Evolutionary conservation across 148 eudicot species (phyloP), one percentile per base, ranked within the genome.

Genomic region (Silene latifolia): DNA sequence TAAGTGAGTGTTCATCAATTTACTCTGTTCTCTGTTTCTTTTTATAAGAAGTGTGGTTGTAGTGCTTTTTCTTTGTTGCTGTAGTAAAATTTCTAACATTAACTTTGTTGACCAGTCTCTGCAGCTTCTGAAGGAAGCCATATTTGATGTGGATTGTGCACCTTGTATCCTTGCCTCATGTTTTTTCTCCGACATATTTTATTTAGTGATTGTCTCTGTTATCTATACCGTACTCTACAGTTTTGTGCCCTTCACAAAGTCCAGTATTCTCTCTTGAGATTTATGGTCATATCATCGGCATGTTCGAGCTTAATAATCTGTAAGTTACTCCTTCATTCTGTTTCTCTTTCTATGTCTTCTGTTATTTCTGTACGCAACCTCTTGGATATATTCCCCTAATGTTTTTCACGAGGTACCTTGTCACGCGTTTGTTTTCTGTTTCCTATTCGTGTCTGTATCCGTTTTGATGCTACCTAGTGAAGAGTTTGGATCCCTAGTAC

Each of bases 301-400:
- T 93, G 98, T 93, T 93, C 83, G 98, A 93, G 89, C 86, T 88
- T 73, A 93, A 93, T 77, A 93, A 93, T 87, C 98, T 93, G 98
- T 93, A 86, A 95, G 98, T 86, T 42, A 71, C 24, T 62, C 63
- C 67, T 23, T 24, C 42, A 62, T 64, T 64, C 10, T 23, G 14
- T 18, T 10, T 29, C 48, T 63, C 35, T 27, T 63, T 63, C 15
- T 17, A 14, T 25, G 20, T 73, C 12, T 73, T 60, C 15, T 39
- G 65, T 11, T 72, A 47, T 20, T 42, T 63, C 15, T 47, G 42
- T 51, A 19, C 13, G 25, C 77, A 19, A 17, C 69, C 57, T 35
- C n/a, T 3, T 67, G 19, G 46, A 67, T 29, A 4, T n/a, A n/a
- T n/a, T n/a, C n/a, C n/a, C n/a, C n/a, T n/a, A n/a, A n/a, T n/a